These are phyloP conservation scores for Kuraishia borneana DNA, from an alignment of 805 yeast genomes.

Conservation along the genomic window DNA sequence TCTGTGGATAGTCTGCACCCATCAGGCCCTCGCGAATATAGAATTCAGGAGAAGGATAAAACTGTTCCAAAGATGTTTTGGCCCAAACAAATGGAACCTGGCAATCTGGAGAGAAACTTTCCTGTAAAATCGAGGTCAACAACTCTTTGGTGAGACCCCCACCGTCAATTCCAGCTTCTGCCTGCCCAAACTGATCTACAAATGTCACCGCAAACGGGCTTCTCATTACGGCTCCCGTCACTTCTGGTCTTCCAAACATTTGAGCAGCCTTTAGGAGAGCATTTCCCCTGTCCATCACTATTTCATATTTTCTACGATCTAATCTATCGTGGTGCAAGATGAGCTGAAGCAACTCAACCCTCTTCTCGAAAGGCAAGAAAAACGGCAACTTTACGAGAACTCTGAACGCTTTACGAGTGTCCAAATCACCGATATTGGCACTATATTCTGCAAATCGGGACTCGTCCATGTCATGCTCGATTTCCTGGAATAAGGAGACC, in stretches of 20 bases:
- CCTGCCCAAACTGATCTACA: conserved; percentile 55
- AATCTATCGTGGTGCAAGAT: background rate
- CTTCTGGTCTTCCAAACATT: background rate
- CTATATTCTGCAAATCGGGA: too few species aligned
- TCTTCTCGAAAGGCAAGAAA: conserved; percentile 60
- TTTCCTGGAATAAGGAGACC: too few species aligned
- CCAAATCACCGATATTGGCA: too few species aligned
- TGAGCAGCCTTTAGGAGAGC: background rate
- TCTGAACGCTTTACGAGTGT: too few species aligned
- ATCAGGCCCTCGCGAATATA: conserved; percentile 10
- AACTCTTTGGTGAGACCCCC: conserved; percentile 95
- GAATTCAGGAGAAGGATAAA: conserved; percentile 4
- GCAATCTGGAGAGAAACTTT: conserved; percentile 41
- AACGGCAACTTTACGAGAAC: conserved; percentile 63
- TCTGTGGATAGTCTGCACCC: conserved; percentile 13
- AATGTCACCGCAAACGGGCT: conserved; percentile 53
- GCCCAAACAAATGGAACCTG: conserved; percentile 4
- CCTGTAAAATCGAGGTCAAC: conserved; percentile 57
- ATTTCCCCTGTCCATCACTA: background rate
- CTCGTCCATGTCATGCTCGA: too few species aligned
- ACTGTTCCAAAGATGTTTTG: conserved; percentile 2
- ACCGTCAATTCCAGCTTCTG: conserved; percentile 91
- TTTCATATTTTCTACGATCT: background rate
- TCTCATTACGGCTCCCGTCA: conserved; percentile 44
- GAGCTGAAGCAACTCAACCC: conserved; percentile 62